Evolutionary conservation across 2,329 filamentous ascomycete genomes (phyloP), one percentile per base, ranked within the genome.

Genomic region (Apiospora saccharicola): DNA sequence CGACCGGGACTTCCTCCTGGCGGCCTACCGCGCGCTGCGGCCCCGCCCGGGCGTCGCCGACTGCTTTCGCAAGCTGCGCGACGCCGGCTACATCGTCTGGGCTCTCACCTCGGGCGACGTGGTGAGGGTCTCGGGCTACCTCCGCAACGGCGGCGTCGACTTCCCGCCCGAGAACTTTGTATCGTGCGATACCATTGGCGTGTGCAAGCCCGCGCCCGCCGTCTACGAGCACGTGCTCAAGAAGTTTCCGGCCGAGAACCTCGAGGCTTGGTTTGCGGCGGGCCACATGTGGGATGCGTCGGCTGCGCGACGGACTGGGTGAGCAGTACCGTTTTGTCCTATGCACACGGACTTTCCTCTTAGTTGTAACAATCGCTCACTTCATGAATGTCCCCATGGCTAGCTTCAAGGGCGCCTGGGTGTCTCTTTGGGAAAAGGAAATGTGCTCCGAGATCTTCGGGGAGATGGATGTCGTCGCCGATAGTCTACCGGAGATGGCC

Each of bases 281-380:
- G 89, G 87, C 30, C 89, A 90, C 79, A 86, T 87, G 83, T 90
- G 88, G 89, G 89, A 90, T 81, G 87, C 88, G 0, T 83, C 83
- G 19, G 86, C 87, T 3, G 88, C 88, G 13, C 82, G 82, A 68
- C 82, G 81, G 70, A 83, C 82, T n/a, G 87, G 87, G 74, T 80
- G 73, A 74, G 77, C 34, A 34, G 26, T 6, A 30, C 12, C 16
- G 43, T 13, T 22, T 0, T 22, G n/a, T 10, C 8, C 19, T 8
- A 6, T n/a, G 19, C 22, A 10, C 19, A 47, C 19, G 37, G 37
- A 3, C 37, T 1, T 4, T 37, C 5, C 8, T 37, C 37, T 37
- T 22, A 3, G 6, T 6, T 14, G 14, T 19, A 19, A 22, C 51
- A 57, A 10, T 34, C 5, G 26, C 26, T 57, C 6, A 57, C 26